phyloP scores from a whole-genome alignment of 2,329 filamentous ascomycete species.

The Sporothrix phasma region DNA sequence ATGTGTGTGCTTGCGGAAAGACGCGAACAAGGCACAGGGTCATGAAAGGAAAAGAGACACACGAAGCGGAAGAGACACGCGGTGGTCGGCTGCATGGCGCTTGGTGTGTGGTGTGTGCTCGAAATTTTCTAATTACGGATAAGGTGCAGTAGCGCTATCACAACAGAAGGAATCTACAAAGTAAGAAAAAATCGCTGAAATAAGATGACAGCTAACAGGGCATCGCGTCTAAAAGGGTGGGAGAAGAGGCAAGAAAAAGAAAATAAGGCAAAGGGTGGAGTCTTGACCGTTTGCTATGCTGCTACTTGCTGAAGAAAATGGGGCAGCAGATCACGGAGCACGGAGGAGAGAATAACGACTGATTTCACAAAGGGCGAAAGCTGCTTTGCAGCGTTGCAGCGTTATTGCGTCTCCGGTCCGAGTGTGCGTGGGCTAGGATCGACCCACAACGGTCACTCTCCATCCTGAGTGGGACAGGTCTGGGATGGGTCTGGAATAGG shows the following conservation, averaged over 20 bases:
- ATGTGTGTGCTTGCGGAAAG: not conserved
- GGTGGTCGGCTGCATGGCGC: not conserved
- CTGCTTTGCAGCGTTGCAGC: not conserved
- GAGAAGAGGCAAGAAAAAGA: not conserved
- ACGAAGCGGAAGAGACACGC: not conserved
- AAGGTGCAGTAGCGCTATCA: not conserved
- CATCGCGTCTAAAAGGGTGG: not conserved
- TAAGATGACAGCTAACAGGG: no score
- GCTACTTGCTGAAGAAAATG: slow-evolving; percentile 3
- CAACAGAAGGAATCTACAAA: not conserved
- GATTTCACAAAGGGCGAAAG: not conserved
- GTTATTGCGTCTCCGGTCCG: slow-evolving; percentile 1
- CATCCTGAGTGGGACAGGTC: not conserved
- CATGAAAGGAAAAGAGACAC: not conserved
- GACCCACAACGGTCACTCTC: no score
- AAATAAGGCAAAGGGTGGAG: not conserved
- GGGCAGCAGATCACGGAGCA: no score
- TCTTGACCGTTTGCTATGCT: not conserved
- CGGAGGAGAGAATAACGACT: not conserved
- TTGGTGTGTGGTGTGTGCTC: not conserved
- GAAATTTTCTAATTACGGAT: not conserved
- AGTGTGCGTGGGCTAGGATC: no score
- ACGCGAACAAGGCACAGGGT: not conserved
- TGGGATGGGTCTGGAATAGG: no score
- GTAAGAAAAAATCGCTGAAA: no score